phyloP scores from a whole-genome alignment of 2,329 filamentous ascomycete species.

The Lasiodiplodia hormozganensis region DNA sequence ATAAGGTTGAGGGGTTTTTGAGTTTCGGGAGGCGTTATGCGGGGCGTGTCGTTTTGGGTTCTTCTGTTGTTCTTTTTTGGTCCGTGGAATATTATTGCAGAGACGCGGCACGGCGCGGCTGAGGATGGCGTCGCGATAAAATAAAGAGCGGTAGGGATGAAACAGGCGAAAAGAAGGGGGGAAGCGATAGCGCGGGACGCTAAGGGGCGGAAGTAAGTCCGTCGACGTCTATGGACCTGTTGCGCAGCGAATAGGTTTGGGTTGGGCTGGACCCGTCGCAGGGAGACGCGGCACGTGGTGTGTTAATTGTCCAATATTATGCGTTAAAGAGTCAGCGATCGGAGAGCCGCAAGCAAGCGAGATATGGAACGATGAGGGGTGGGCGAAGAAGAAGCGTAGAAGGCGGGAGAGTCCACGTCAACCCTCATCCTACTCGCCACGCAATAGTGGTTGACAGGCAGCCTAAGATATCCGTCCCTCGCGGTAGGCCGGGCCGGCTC shows the following conservation, averaged over 20 bases:
- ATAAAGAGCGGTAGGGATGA: not conserved
- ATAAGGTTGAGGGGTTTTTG: too few relatives aligned
- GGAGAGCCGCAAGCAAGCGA: too few relatives aligned
- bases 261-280: not conserved
- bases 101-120: not conserved
- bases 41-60: too few relatives aligned
- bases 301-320: not conserved
- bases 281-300: not conserved
- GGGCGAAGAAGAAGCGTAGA: not conserved
- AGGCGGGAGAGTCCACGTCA: not conserved
- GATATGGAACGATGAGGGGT: too few relatives aligned
- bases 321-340: too few relatives aligned
- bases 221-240: not conserved
- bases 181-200: not conserved
- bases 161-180: not conserved
- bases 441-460: not conserved
- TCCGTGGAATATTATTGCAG: too few relatives aligned
- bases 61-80: too few relatives aligned
- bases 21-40: too few relatives aligned
- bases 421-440: not conserved
- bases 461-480: not conserved
- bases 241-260: not conserved
- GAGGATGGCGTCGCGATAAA: not conserved
- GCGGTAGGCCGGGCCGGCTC: not conserved
- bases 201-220: not conserved